Evolutionary conservation across 805 yeast genomes (phyloP), one percentile per base, ranked within the genome.

Genomic region (Pichia heedii): DNA sequence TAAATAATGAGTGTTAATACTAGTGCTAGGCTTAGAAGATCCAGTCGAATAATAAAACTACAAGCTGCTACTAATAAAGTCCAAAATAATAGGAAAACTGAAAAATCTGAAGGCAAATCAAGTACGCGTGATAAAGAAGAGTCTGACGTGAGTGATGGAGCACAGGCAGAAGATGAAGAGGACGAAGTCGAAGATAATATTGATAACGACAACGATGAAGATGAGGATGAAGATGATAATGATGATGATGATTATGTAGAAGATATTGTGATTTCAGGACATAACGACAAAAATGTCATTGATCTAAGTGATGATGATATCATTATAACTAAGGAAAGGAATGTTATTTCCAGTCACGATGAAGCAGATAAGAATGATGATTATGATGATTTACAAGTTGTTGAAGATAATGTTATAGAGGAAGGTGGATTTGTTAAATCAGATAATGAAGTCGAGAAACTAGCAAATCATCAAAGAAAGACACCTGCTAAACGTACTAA

Each of bases 181-280:
- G 37, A 37, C 11, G 41, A 20, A 13, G 35, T 27, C 9, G 37
- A 40, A 5, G 19, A 26, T 19, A n/a, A 20, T 15, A 45, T 40
- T 10, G 40, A 40, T 21, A 48, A 39, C 8, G 44, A 37, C n/a
- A 49, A 44, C 12, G 47, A 40, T 5, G 54, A 43, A 20, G 42
- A 32, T 8, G 43, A 41, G 32, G 44, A 41, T 16, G 51, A 46
- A 13, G 49, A 46, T 4, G 47, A 43, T 13, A 53, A 45, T 12
- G 52, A 40, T 5, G 54, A 69, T 38, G 76, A 70, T 38, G 70
- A 66, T n/a, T 67, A 63, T 39, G 64, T 65, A 24, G 73, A 68
- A 37, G 70, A 67, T 15, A 67, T 62, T 41, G 63, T 65, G 33
- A 70, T 67, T 41, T 45, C 37, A 5, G 43, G 42, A 6, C 39